A percentile compares a stretch with the other conserved stretches of the same genome.
phyloP scores from a whole-genome alignment of 305 asterid species.

The Fraxinus floribunda region DNA sequence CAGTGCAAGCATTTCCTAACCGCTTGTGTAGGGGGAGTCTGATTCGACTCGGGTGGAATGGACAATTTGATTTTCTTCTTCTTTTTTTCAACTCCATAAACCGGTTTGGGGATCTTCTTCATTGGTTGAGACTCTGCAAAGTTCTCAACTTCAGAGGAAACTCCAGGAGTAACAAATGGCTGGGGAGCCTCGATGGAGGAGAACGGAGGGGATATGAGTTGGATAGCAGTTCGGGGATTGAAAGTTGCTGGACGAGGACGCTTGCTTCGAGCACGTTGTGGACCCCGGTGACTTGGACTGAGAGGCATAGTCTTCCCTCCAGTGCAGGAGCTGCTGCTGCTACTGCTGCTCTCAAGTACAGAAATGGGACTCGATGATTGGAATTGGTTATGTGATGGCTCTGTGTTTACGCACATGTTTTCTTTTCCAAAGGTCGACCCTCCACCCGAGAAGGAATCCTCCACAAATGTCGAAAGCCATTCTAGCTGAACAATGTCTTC shows the following conservation, averaged over 20 bases:
- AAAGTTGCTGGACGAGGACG: conserved; percentile 83
- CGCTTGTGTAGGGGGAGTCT: conserved; percentile 29
- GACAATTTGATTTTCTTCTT: conserved; percentile 47
- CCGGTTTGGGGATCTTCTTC: conserved; percentile 26
- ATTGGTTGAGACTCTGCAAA: background rate
- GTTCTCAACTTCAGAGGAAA: background rate
- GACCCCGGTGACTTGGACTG: conserved; percentile 52
- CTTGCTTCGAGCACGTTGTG: conserved; percentile 92
- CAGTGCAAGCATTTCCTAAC: conserved; percentile 80
- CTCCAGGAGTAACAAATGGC: conserved; percentile 27
- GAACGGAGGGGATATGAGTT: conserved; percentile 48
- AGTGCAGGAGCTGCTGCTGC: conserved; percentile 56
- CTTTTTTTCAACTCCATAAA: conserved; percentile 37
- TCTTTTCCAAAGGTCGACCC: conserved; percentile 68
- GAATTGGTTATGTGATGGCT: conserved; percentile 37
- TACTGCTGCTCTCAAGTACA: conserved; percentile 66
- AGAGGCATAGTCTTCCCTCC: conserved; percentile 45
- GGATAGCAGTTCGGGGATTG: conserved; percentile 58
- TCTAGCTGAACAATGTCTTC: conserved; percentile 88
- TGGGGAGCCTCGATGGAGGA: conserved; percentile 29
- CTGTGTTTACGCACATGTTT: conserved; percentile 28
- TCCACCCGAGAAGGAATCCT: conserved; percentile 70
- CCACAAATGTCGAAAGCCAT: conserved; percentile 86
- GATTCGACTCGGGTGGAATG: conserved; percentile 17
- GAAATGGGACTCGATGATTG: conserved; percentile 74